Percentiles rank a stretch among this genome's conserved stretches.
These are phyloP conservation scores for Daldinia caldariorum DNA, from an alignment of 495 filamentous ascomycete species.

Conservation along the genomic window DNA sequence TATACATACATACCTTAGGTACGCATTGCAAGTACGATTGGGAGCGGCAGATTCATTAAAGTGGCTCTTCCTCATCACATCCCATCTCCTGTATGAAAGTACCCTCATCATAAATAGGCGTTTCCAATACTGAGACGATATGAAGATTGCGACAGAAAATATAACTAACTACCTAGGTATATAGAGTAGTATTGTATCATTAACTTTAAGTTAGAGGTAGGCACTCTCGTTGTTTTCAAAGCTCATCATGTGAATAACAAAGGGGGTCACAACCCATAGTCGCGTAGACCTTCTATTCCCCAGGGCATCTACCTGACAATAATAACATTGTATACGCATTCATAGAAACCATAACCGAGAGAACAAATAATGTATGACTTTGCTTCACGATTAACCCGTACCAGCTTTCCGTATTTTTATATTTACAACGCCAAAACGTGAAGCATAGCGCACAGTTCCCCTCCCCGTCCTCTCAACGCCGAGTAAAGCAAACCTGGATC, in stretches of 20 bases:
- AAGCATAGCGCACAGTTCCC: constrained; percentile 31
- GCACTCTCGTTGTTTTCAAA: background rate
- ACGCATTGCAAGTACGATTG: constrained; percentile 14
- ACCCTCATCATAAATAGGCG: too few relatives aligned
- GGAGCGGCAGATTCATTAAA: constrained; percentile 16
- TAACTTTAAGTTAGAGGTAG: background rate
- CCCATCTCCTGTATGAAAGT: background rate
- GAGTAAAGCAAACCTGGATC: constrained; percentile 11
- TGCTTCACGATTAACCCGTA: constrained; percentile 5
- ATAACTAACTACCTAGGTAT: background rate
- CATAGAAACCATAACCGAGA: background rate
- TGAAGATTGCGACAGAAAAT: background rate
- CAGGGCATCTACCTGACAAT: background rate
- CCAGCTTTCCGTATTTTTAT: constrained; percentile 19
- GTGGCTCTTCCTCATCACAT: constrained; percentile 11
- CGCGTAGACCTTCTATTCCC: background rate
- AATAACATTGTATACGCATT: constrained; percentile 1
- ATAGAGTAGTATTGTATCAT: background rate
- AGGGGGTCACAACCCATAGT: background rate
- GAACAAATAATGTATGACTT: constrained; percentile 16
- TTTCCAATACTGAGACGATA: background rate
- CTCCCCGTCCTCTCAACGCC: constrained; percentile 15
- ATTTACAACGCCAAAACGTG: constrained; percentile 19
- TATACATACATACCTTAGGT: too few relatives aligned
- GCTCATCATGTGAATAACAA: background rate